phyloP scores from a whole-genome alignment of 2,329 filamentous ascomycete species.

The Plectosphaerella plurivora region DNA sequence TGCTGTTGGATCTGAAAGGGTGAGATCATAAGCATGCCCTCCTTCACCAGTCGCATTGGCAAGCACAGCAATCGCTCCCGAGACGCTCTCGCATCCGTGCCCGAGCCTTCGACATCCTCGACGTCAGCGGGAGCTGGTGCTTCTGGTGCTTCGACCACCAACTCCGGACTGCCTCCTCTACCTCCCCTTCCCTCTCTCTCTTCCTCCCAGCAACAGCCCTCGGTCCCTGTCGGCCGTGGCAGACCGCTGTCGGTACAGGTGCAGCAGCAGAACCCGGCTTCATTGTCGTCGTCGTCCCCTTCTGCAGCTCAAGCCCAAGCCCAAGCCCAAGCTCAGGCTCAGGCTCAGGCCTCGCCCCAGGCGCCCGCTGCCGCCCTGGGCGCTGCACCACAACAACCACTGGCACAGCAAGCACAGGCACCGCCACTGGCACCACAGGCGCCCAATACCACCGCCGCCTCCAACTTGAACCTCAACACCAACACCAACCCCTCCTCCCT shows the following conservation, averaged over 20 bases:
- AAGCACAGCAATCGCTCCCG: slow-evolving; percentile 55
- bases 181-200: slow-evolving; percentile 1
- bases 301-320: neutral
- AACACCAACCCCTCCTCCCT: slow-evolving; percentile 6
- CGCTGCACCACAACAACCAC: slow-evolving; percentile 8
- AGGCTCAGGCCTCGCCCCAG: slow-evolving; percentile 9
- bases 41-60: slow-evolving; percentile 46
- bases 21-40: slow-evolving; percentile 38
- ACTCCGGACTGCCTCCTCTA: slow-evolving; percentile 8
- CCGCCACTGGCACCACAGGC: slow-evolving; percentile 1
- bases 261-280: no score
- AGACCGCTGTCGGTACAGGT: no score
- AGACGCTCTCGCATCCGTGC: slow-evolving; percentile 40
- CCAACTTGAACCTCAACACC: slow-evolving; percentile 16
- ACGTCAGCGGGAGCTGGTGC: slow-evolving; percentile 4
- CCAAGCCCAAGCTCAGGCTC: slow-evolving; percentile 4
- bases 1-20: neutral
- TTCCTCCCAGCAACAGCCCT: neutral
- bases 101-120: slow-evolving; percentile 10
- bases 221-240: no score
- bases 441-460: neutral
- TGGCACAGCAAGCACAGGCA: slow-evolving; percentile 9
- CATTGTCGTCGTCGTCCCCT: no score
- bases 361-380: slow-evolving; percentile 11
- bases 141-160: slow-evolving; percentile 9